Base-by-base conservation (phyloP, 805 yeast species). In the Deakozyma indianensis region DNA sequence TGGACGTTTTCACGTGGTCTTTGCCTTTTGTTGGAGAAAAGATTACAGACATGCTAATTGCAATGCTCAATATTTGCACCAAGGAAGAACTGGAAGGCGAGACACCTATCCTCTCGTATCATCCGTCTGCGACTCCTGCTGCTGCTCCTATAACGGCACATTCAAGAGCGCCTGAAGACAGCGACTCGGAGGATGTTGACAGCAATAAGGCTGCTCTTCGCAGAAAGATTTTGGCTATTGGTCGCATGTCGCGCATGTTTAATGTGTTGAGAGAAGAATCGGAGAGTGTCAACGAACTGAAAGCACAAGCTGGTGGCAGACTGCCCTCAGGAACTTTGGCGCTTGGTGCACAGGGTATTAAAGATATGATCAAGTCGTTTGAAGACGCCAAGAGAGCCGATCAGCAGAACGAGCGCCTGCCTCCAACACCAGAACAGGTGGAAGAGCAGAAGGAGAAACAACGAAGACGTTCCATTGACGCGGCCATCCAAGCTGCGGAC, bases 1-100 rank as follows among this genome's bases (percentile, higher is more conserved):
- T 88, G 94, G 96, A 92, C 62, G 95, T 90, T 4, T 90, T 90
- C 63, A 82, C 95, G 9, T 92, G 97, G 97, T 84, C 96, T 1
- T 68, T 90, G 47, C 98, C 97, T 4, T 90, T 92, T 67, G 96
- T 92, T 22, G 97, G 96, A 20, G 96, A 90, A 61, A 85, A 92
- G 58, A 83, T 88, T 45, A 84, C 95, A 14, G 97, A 92, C 60
- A 88, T 90, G 82, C 71, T 90, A 58, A 83, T 86, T 21, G 76
- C 92, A 0, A 83, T 90, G 35, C 71, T 92, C 60, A 90, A 90
- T 62, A 84, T 92, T 47, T 90, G 98, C 66, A 83, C 96, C 0
- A 94, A 88, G 58, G 96, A 90, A 58, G 98, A 90, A 62, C 71
- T 90, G 48, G 90, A 80, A 47, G 85, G 80, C 56, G 90, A 56